Evolutionary conservation across 192 early-diverging fungal genomes (phyloP), one percentile per base, ranked within the genome.

Genomic region (Podila epicladia): DNA sequence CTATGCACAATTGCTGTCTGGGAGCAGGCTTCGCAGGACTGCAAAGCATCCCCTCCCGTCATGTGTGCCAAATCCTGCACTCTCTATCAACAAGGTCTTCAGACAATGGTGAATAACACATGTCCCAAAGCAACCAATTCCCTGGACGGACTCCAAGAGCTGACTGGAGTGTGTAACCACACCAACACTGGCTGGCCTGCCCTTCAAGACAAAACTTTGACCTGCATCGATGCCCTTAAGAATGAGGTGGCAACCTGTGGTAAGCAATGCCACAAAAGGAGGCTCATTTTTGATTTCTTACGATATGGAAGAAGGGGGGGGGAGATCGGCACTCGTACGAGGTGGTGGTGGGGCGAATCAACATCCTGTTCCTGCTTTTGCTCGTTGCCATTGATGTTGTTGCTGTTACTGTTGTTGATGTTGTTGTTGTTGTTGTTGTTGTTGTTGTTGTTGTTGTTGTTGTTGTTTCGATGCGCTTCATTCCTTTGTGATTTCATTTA

Each of bases 221-320:
- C 48, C 48, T 80, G 77, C 19, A 58, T 80, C 4, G 49, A 73
- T 22, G 19, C 77, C 28, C 33, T 62, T 4, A 20, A 69, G 55
- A 80, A 80, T 57, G 77, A 80, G 22, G 66, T 48, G 22, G 32
- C 61, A 1, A 51, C 55, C 17, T 80, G 77, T 57, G 77, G 77
- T 80, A 80, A 60, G 77, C 64, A 20, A 9, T 45, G 41, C 41
- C 3, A 17, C 41, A 12, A 13, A 12, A 41, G 9, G 3, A 41
- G 38, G 38, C 38, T 17, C 55, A 41, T 64, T 41, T 37, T 33
- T 57, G 13, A 50, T 32, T 26, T 12, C 50, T 49, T 8, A 57
- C 58, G 58, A n/a, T n/a, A n/a, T n/a, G n/a, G n/a, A n/a, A n/a
- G n/a, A n/a, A n/a, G n/a, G n/a, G 17, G 50, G 3, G 5, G 53